phyloP scores from a whole-genome alignment of 805 yeast genomes.

The Wickerhamiella domercqiae region DNA sequence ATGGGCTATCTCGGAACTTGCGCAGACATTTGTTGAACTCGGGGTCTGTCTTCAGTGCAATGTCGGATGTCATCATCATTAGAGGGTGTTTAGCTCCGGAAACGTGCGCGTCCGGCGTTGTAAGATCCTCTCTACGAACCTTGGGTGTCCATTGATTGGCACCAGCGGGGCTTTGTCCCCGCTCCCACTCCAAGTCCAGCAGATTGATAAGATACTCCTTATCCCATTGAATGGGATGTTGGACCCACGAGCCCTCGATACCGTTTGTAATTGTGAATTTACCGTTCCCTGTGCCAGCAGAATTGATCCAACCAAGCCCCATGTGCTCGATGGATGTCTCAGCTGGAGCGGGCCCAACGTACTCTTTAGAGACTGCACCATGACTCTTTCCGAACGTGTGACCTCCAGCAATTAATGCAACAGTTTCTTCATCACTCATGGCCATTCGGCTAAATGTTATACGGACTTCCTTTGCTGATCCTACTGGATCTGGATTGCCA shows the following conservation, averaged over 20 bases:
- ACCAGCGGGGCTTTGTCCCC: conserved; percentile 12
- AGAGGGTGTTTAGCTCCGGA: conserved; percentile 7
- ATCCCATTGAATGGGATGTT: conserved; percentile 8
- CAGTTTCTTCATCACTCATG: conserved; percentile 15
- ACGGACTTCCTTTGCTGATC: conserved; percentile 13
- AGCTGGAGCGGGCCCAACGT: conserved; percentile 12
- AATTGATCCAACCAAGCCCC: conserved; percentile 15
- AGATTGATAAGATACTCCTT: conserved; percentile 9
- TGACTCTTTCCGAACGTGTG: conserved; percentile 14
- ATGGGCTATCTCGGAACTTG: conserved; percentile 8
- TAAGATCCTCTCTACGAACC: conserved; percentile 1
- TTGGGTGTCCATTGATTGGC: conserved; percentile 11
- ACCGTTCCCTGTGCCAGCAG: conserved; percentile 10
- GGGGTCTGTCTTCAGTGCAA: conserved; percentile 14
- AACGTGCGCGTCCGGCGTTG: conserved; percentile 14
- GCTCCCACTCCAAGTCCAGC: conserved; percentile 8
- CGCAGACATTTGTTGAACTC: conserved; percentile 7
- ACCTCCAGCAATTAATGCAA: conserved; percentile 15
- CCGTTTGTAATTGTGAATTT: conserved; percentile 14
- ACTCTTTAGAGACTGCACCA: conserved; percentile 10
- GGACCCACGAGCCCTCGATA: conserved; percentile 13
- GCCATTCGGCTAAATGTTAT: conserved; percentile 14
- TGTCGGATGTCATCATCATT: conserved; percentile 15
- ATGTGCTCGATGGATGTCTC: conserved; percentile 10
- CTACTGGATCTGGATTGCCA: conserved; percentile 10